phyloP scores from a whole-genome alignment of 2,329 filamentous ascomycete species.

The Colletotrichum sp. region DNA sequence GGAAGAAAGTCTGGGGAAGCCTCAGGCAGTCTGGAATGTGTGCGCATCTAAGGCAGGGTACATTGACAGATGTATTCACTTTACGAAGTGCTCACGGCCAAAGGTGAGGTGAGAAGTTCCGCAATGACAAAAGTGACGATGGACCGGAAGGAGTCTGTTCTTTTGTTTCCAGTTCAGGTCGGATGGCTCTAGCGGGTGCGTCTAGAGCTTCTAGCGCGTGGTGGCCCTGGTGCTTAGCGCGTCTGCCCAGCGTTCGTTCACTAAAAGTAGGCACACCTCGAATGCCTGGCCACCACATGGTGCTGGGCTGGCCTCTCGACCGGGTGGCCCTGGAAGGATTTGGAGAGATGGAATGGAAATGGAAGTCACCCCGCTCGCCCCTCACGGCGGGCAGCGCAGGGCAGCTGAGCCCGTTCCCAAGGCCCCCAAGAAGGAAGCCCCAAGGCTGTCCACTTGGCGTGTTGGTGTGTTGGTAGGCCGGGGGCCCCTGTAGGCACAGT shows the following conservation, averaged over 20 bases:
- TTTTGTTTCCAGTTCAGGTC: constrained; percentile 17
- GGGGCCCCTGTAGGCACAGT: neutral
- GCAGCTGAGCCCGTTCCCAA: neutral
- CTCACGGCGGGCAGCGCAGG: neutral
- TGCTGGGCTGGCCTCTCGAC: neutral
- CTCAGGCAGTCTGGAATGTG: neutral
- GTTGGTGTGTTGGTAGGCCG: neutral
- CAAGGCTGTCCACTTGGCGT: neutral
- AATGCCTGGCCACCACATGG: neutral
- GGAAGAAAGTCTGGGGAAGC: constrained; percentile 8
- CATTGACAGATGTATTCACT: neutral
- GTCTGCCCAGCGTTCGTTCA: neutral
- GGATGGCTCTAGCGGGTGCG: neutral
- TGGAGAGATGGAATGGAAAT: neutral
- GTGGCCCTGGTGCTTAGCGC: neutral
- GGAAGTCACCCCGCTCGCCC: neutral
- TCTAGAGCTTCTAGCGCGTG: neutral
- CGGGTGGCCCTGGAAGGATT: neutral
- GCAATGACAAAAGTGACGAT: neutral
- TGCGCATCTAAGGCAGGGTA: neutral
- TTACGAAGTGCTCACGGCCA: neutral
- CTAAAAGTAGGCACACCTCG: neutral
- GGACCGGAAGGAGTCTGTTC: neutral
- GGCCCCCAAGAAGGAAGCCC: neutral
- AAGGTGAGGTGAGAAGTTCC: neutral